Evolutionary conservation across 768 basidiomycete species (phyloP).

Genomic region (Mrakia frigida): DNA sequence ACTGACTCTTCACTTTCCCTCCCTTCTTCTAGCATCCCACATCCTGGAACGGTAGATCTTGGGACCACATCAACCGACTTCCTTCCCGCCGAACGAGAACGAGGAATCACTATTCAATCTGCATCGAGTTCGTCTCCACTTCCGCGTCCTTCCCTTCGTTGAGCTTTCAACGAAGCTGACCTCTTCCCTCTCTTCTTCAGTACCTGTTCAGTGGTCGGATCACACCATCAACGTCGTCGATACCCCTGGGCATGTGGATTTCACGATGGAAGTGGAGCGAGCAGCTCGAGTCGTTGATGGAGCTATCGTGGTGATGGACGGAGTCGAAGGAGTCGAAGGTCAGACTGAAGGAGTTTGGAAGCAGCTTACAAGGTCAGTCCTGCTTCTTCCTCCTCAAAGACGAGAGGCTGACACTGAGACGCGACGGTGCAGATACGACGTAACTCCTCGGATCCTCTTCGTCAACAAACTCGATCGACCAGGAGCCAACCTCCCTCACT

Average conservation of each 20-base stretch:
- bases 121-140: slow-evolving; percentile 49
- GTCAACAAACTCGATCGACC: slow-evolving; percentile 83
- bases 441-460: slow-evolving; percentile 70
- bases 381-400: background rate
- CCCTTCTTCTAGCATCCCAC: slow-evolving; percentile 64
- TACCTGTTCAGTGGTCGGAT: slow-evolving; percentile 27
- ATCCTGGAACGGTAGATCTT: slow-evolving; percentile 76
- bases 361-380: slow-evolving; percentile 69
- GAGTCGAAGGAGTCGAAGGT: slow-evolving; percentile 84
- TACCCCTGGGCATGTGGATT: slow-evolving; percentile 88
- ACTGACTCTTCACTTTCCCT: background rate
- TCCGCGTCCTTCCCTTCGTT: background rate
- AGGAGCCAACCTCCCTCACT: slow-evolving; percentile 70
- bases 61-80: slow-evolving; percentile 90
- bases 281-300: slow-evolving; percentile 86
- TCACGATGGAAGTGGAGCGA: slow-evolving; percentile 95
- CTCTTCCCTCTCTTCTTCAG: background rate
- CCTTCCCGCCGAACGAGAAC: slow-evolving; percentile 78
- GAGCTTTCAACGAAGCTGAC: slow-evolving; percentile 52
- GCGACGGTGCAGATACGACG: slow-evolving; percentile 58
- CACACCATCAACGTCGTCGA: slow-evolving; percentile 72
- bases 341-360: slow-evolving; percentile 86
- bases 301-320: slow-evolving; percentile 79
- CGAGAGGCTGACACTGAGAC: background rate
- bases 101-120: slow-evolving; percentile 87